Evolutionary conservation across 2,329 filamentous ascomycete genomes (phyloP).

Genomic region (Fusarium oligoseptatum): DNA sequence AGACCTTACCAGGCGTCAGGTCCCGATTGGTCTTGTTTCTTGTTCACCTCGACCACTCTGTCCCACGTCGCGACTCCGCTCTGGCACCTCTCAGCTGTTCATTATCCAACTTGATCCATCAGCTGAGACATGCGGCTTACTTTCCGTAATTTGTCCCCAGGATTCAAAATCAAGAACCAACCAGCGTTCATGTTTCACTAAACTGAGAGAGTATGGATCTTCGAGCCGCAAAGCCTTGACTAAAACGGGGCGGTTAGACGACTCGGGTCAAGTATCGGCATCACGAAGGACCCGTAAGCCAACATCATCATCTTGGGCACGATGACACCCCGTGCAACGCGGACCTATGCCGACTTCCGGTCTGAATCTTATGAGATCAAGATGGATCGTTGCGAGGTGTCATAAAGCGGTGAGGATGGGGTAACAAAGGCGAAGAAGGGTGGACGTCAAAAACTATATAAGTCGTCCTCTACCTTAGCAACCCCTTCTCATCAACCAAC

Average conservation of each 20-base stretch:
- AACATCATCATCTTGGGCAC: not conserved
- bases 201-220: not conserved
- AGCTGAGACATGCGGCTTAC: not conserved
- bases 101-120: not conserved
- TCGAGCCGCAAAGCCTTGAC: not conserved
- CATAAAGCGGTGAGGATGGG: not conserved
- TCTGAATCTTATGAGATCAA: not conserved
- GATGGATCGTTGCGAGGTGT: not conserved
- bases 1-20: not conserved
- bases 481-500: not conserved
- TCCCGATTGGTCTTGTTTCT: not conserved
- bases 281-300: not conserved
- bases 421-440: not conserved
- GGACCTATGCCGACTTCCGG: not conserved
- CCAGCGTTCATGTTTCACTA: not conserved
- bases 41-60: not conserved
- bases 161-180: not conserved
- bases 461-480: not conserved
- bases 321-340: not conserved
- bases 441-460: not conserved
- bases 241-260: not conserved
- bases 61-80: not conserved
- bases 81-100: not conserved
- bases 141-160: not conserved
- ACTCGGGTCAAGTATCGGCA: not conserved